phyloP scores from a whole-genome alignment of 345 rosid species.

The Brassica nigra region DNA sequence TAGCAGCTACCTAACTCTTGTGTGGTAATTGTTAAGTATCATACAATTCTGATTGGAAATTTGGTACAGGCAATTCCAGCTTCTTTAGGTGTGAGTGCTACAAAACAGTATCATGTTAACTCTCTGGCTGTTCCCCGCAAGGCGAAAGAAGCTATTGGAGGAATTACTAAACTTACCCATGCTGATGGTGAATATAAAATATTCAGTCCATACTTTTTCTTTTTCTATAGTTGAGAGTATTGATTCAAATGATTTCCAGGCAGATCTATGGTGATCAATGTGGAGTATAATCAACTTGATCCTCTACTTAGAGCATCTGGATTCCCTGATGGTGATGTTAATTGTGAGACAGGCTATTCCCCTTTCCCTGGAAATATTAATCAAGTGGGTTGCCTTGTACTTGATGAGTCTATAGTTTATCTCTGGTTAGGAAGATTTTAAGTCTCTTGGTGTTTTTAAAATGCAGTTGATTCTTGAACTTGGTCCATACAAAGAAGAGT shows the following conservation, averaged over 20 bases:
- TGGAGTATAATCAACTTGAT: conserved; percentile 97
- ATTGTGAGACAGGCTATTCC: conserved; percentile 89
- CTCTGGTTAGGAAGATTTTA: not conserved
- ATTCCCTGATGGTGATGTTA: conserved; percentile 87
- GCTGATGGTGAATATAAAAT: conserved; percentile 57
- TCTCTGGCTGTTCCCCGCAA: conserved; percentile 98
- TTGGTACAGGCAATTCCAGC: conserved; percentile 86
- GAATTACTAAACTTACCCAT: conserved; percentile 87
- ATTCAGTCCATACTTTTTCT: not conserved
- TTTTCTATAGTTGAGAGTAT: not conserved
- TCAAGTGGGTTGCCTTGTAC: conserved; percentile 58
- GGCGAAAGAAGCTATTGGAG: conserved; percentile 99
- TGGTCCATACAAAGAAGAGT: conserved; percentile 83
- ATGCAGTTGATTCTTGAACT: conserved; percentile 82
- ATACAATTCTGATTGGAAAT: conserved; percentile 6
- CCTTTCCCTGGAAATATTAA: conserved; percentile 99
- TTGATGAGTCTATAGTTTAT: not conserved
- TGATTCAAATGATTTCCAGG: conserved; percentile 52
- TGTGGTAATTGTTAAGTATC: conserved; percentile 1
- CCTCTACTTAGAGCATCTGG: conserved; percentile 92
- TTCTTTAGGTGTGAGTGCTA: conserved; percentile 87
- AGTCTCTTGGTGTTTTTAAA: conserved; percentile 7
- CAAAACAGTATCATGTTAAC: conserved; percentile 84
- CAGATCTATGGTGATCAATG: conserved; percentile 92
- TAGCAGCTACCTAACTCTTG: conserved; percentile 11